A percentile compares a stretch with the other conserved stretches of the same genome.
Conservation (phyloP, 106 monocot genomes). For the Phalaenopsis aphrodite region DNA sequence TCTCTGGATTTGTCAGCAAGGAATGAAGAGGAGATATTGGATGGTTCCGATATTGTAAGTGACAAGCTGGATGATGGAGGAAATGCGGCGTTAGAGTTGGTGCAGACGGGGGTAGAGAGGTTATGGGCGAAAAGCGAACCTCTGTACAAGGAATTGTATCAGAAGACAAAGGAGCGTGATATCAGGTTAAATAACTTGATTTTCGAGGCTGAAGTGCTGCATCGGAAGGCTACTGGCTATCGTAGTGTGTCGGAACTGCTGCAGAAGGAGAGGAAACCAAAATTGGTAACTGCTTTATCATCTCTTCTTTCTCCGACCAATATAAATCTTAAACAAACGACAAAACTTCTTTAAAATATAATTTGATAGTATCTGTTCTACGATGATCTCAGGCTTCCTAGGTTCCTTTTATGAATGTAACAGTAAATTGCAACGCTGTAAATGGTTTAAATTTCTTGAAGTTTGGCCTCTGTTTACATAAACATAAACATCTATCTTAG, state of each 20-base stretch:
- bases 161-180: conserved; percentile 36
- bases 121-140: conserved; percentile 26
- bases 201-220: conserved; percentile 48
- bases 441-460: too few species aligned
- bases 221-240: conserved; percentile 30
- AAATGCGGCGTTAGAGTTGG: conserved; percentile 14
- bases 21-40: neutral
- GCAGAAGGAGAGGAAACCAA: conserved; percentile 23
- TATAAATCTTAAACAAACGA: too few species aligned
- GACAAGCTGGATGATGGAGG: conserved; percentile 7
- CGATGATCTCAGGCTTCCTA: too few species aligned
- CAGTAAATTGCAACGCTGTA: too few species aligned
- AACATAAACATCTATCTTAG: too few species aligned
- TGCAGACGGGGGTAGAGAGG: conserved; percentile 17
- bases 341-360: too few species aligned
- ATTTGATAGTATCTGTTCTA: too few species aligned
- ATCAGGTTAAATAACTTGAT: conserved; percentile 38
- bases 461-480: too few species aligned
- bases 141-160: conserved; percentile 64
- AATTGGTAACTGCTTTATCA: conserved; percentile 27
- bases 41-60: neutral
- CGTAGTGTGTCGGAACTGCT: conserved; percentile 10
- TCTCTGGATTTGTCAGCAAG: conserved; percentile 17
- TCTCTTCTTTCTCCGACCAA: too few species aligned
- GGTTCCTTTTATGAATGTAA: too few species aligned